Evolutionary conservation across 495 filamentous ascomycete genomes (phyloP), one percentile per base, ranked within the genome.

Genomic region (Gamarada debralockiae): DNA sequence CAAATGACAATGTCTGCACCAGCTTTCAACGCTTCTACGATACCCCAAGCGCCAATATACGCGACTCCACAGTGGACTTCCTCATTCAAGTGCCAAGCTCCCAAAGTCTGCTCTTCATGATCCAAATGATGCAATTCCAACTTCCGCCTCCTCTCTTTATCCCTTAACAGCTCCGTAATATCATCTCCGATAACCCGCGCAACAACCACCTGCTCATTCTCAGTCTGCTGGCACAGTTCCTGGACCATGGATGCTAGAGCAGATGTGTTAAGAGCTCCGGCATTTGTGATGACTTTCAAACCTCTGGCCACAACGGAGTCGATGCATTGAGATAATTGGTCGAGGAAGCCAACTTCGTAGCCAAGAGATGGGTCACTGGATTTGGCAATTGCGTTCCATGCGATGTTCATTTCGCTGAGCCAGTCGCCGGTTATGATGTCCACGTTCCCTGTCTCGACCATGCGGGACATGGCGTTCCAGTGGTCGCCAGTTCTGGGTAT

Each of bases 1-100:
- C 73, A 78, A 15, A 82, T 68, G 44, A 83, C 74, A 45, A 83
- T 81, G 51, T 81, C 77, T 0, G 78, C 77, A 18, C 79, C 79
- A 5, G 70, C 63, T n/a, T 68, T 59, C 0, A 82, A 53, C 15
- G 74, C 79, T 7, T 65, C 69, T 0, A 68, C 71, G 33, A 82
- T 76, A 0, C 74, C 77, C 3, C 69, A 57, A 8, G 70, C 74
- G 7, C 79, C 79, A 0, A 82, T 68, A 58, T 82, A 59, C 22
- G 72, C 71, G 38, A 75, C 71, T 7, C 78, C 77, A 50, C 70
- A 38, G 5, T 9, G 14, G 48, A 71, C 75, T 20, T 82, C 74
- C 2, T 74, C 77, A 1, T 65, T 49, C 43, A 78, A 78, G 1
- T 65, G 46, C 77, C 78, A 81, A 27, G 20, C 21, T n/a, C 33